Evolutionary conservation across 306 rosid species (phyloP).

Genomic region (Vigna nakashimae): DNA sequence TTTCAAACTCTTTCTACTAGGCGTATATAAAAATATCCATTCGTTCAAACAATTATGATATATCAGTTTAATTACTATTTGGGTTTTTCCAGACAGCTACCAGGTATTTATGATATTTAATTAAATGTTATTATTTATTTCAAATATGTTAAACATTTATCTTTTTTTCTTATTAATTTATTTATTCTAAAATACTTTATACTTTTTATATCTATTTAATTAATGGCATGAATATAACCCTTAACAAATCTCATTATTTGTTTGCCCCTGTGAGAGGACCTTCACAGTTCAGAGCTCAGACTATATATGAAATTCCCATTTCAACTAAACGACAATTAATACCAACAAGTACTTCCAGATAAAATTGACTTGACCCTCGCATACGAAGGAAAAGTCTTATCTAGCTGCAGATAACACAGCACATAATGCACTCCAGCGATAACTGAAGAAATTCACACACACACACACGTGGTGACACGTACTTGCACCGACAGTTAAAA

Average conservation of each 20-base stretch:
- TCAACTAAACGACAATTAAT: slow-evolving; percentile 17
- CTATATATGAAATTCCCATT: not conserved
- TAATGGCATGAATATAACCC: slow-evolving; percentile 14
- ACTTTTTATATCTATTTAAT: not conserved
- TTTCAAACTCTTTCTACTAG: slow-evolving; percentile 18
- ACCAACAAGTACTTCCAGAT: not conserved
- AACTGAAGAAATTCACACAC: not conserved
- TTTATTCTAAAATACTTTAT: not conserved
- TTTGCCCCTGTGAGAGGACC: not conserved
- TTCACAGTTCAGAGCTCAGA: not conserved
- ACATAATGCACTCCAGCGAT: not conserved
- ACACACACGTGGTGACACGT: not conserved
- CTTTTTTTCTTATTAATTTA: not conserved
- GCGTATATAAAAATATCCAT: not conserved
- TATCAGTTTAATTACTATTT: slow-evolving; percentile 2
- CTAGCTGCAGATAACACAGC: not conserved
- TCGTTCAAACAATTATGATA: not conserved
- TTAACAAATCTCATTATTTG: not conserved
- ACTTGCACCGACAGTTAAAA: not conserved
- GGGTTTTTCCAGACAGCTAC: not conserved
- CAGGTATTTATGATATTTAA: not conserved
- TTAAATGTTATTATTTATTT: not conserved
- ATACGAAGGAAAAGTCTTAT: not conserved
- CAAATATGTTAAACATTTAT: not conserved
- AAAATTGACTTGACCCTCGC: slow-evolving; percentile 18